These are phyloP conservation scores for Talaromyces sp. DNA, from an alignment of 2,329 filamentous ascomycete species.

Conservation along the genomic window DNA sequence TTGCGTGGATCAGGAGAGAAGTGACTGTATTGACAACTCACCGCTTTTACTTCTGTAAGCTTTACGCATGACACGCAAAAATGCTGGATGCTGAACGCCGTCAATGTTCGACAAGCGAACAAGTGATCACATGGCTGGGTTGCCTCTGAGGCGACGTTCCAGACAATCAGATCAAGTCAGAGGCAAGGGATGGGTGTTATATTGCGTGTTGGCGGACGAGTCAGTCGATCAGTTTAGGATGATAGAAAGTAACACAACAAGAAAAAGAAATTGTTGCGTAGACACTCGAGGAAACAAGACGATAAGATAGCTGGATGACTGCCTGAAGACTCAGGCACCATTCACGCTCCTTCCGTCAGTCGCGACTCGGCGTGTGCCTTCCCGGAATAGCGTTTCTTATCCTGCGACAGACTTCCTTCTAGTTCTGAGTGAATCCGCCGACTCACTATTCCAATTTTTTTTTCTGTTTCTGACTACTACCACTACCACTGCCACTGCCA, in stretches of 20 bases:
- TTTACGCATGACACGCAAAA: slow-evolving; percentile 6
- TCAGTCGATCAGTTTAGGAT: too few species aligned
- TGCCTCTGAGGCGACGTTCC: slow-evolving; percentile 2
- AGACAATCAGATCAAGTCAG: not conserved
- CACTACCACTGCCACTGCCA: too few species aligned
- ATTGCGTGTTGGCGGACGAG: not conserved
- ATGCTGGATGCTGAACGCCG: not conserved
- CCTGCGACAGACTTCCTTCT: not conserved
- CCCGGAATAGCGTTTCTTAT: slow-evolving; percentile 6
- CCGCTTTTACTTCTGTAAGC: not conserved
- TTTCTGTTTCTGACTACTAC: not conserved
- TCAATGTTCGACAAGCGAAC: not conserved
- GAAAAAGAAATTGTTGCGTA: not conserved
- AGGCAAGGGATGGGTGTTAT: slow-evolving; percentile 2
- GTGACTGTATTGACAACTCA: not conserved
- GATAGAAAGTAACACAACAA: too few species aligned
- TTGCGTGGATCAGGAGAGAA: not conserved
- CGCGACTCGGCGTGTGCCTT: slow-evolving; percentile 7
- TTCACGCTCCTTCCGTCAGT: slow-evolving; percentile 5
- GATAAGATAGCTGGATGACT: not conserved
- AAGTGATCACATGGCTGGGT: slow-evolving; percentile 2
- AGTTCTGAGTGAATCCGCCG: not conserved
- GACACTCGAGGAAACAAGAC: too few species aligned
- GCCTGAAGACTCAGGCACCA: not conserved
- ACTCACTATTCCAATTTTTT: not conserved